phyloP scores from a whole-genome alignment of 306 rosid species.

The Cucurbita pepo region DNA sequence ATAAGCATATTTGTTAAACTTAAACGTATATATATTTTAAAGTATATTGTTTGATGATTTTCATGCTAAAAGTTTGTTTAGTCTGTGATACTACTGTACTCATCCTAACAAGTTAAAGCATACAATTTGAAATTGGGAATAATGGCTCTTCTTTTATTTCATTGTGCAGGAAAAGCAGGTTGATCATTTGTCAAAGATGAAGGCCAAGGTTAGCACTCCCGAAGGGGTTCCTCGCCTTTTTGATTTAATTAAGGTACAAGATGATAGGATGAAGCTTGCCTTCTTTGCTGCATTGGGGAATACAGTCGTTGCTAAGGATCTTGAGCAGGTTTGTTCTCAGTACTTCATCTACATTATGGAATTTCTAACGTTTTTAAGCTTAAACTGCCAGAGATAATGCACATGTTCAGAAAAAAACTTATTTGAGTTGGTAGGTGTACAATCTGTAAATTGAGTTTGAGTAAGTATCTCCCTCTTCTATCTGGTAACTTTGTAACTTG shows the following conservation, averaged over 20 bases:
- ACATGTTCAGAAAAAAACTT: not conserved
- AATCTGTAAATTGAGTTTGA: not conserved
- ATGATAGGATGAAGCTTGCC: constrained; percentile 86
- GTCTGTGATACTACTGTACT: not conserved
- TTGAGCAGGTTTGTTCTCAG: constrained; percentile 61
- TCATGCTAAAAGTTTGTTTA: not conserved
- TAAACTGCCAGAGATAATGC: not conserved
- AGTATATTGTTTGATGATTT: not conserved
- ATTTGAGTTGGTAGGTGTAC: not conserved
- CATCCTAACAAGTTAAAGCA: not conserved
- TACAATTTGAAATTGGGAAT: not conserved
- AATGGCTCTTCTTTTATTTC: constrained; percentile 1
- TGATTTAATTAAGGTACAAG: constrained; percentile 63
- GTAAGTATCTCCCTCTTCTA: not conserved
- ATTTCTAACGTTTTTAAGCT: not conserved
- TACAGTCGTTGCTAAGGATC: constrained; percentile 77
- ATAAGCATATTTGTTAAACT: not conserved
- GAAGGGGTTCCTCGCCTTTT: constrained; percentile 90
- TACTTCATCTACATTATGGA: not conserved
- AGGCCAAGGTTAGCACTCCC: constrained; percentile 49
- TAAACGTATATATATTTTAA: not conserved
- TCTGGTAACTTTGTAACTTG: not conserved
- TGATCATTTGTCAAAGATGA: constrained; percentile 43
- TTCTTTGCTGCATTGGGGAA: constrained; percentile 62
- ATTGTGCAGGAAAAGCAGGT: constrained; percentile 71